phyloP scores from a whole-genome alignment of 2,329 filamentous ascomycete species.

The Akanthomyces lecanii region DNA sequence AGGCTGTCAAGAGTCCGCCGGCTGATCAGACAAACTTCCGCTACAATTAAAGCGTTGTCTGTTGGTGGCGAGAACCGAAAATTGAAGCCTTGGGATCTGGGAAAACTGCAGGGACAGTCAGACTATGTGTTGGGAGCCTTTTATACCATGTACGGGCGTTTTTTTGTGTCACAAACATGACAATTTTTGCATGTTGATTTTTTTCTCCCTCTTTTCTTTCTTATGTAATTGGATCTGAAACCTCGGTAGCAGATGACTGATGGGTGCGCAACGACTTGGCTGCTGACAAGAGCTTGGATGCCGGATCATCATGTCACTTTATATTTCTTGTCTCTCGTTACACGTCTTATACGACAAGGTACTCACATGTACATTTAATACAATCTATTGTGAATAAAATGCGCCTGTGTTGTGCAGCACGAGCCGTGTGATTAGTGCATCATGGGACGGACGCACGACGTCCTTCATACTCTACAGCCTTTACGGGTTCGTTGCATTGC shows the following conservation, averaged over 20 bases:
- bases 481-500: background rate
- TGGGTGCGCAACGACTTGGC: background rate
- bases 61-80: constrained; percentile 1
- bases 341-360: constrained; percentile 7
- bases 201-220: background rate
- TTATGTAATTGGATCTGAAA: constrained; percentile 6
- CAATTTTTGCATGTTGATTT: background rate
- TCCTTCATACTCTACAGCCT: background rate
- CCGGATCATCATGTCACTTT: constrained; percentile 3
- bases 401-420: no score
- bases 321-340: constrained; percentile 12
- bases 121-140: background rate
- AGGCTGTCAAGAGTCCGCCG: constrained; percentile 49
- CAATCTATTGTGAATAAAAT: constrained; percentile 1
- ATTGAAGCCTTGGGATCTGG: background rate
- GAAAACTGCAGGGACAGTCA: constrained; percentile 14
- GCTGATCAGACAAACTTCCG: constrained; percentile 43
- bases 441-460: no score
- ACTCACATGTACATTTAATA: constrained; percentile 16
- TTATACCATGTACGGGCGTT: constrained; percentile 15
- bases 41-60: constrained; percentile 17
- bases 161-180: background rate
- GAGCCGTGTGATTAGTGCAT: background rate
- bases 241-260: constrained; percentile 2
- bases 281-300: constrained; percentile 1